Base-by-base conservation (phyloP, 306 rosid species). In the Lathyrus aphaca region DNA sequence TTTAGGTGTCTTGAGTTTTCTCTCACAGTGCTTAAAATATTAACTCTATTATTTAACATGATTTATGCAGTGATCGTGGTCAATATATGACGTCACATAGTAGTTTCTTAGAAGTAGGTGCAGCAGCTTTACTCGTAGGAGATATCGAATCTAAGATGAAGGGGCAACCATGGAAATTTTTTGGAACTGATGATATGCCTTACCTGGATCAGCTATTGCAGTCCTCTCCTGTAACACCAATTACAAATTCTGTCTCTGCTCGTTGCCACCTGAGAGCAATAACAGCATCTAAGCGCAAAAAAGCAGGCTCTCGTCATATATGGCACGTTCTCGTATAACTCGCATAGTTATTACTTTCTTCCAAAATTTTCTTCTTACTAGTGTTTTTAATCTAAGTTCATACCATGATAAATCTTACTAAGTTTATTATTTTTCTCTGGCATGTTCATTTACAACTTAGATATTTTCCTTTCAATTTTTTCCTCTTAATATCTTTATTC, bases 141-240 rank as follows among this genome's bases (percentile, higher is more conserved):
- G 95, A 91, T 46, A 72, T 86, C 74, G 89, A 95, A 79, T 85
- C 96, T 68, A 95, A 86, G 87, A 86, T 86, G 89, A 95, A 84
- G 50, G 97, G 87, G 73, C 91, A 89, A 64, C 90, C 95, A 8
- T 91, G 95, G 99, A 91, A 89, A 79, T 73, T 71, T 82, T 91
- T 95, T 72, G 99, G 99, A 83, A 95, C 97, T 65, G 86, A 93
- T 65, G 96, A 91, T 75, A 87, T 95, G 96, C 99, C 99, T 69
- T 95, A 86, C 78, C 85, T 91, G 76, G 99, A 95, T 79, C 97
- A 95, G 80, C 88, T 95, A 42, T 69, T 87, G 85, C 96, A 86
- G 84, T 89, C 95, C 75, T 89, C 92, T 5, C 96, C 96, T 32
- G 91, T 91, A 68, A 79, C 96, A 38, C 84, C 96, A 40, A 86